Percentiles rank a stretch among this genome's conserved stretches.
phyloP scores from a whole-genome alignment of 768 basidiomycete genomes.

The Tricholoma sp. region DNA sequence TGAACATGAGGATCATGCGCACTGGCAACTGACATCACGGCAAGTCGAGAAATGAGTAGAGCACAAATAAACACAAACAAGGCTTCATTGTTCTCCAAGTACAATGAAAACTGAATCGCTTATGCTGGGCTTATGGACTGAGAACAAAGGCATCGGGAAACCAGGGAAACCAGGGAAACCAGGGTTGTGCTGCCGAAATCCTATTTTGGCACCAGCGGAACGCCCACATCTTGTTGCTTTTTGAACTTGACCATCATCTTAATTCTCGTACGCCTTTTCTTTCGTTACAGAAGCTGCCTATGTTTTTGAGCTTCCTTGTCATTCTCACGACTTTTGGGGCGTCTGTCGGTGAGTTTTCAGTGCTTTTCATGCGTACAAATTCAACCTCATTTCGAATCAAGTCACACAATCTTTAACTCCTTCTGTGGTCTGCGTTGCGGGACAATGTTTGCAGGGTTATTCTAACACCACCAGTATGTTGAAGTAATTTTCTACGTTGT shows the following conservation, averaged over 20 bases:
- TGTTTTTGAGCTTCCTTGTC: conserved; percentile 32
- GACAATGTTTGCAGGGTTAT: conserved; percentile 80
- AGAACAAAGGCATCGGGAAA: conserved; percentile 13
- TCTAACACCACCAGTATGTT: conserved; percentile 63
- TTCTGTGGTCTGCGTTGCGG: conserved; percentile 76
- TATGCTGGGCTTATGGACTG: not conserved
- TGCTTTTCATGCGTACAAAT: not conserved
- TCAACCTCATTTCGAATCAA: conserved; percentile 12
- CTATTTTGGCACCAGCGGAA: conserved; percentile 1
- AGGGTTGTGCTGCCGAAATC: not conserved
- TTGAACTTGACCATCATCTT: conserved; percentile 7
- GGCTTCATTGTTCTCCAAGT: conserved; percentile 1
- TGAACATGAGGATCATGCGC: too few relatives aligned
- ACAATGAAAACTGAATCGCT: conserved; percentile 1
- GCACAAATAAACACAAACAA: not conserved
- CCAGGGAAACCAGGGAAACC: conserved; percentile 8
- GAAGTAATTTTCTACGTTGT: not conserved
- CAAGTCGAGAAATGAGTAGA: not conserved
- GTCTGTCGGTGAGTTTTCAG: conserved; percentile 31
- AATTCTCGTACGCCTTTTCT: conserved; percentile 3
- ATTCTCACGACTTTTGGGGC: conserved; percentile 26
- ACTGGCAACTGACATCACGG: too few relatives aligned
- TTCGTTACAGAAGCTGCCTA: conserved; percentile 25
- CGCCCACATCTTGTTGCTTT: conserved; percentile 2
- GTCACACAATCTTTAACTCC: conserved; percentile 54